Evolutionary conservation across 768 basidiomycete species (phyloP), one percentile per base, ranked within the genome.

Genomic region (Pseudohyphozyma bogoriensis): DNA sequence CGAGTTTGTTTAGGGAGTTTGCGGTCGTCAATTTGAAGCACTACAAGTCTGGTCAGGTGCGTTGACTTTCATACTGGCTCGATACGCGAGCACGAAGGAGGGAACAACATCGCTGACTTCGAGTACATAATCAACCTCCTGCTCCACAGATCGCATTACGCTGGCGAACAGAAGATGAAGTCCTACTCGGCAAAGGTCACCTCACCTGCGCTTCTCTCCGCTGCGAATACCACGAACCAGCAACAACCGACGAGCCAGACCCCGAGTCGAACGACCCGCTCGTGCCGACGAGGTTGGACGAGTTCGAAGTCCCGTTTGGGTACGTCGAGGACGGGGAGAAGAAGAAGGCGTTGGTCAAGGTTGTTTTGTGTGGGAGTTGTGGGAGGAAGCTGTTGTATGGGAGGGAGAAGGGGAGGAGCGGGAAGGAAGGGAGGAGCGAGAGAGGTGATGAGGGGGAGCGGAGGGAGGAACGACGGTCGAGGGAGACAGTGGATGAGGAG

Each of bases 1-100:
- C 79, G 16, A 86, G 76, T 66, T 81, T 97, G 4, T 95, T 89
- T 72, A 85, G 89, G 64, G 92, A 97, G 73, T 97, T 85, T 68
- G 89, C 87, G 0, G 77, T 91, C 26, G 90, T 88, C 71, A 89
- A 96, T 74, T 77, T 96, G 61, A 96, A 96, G 76, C 93, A 96
- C 71, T 95, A 88, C 78, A 95, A 90, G 76, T 83, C 86, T 0
- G 87, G 89, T 20, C 85, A 87, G 62, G 89, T 92, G 63, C 64
- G 84, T n/a, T n/a, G 18, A 3, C 13, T 18, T 35, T 28, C 44
- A 10, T 16, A 28, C 26, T 29, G 24, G 51, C 40, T 28, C 18
- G n/a, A n/a, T n/a, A n/a, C n/a, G n/a, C n/a, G n/a, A n/a, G n/a
- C n/a, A n/a, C n/a, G n/a, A n/a, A n/a, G n/a, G n/a, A n/a, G n/a